Evolutionary conservation across 2,329 filamentous ascomycete species (phyloP).

Genomic region (Claviceps digitariae): DNA sequence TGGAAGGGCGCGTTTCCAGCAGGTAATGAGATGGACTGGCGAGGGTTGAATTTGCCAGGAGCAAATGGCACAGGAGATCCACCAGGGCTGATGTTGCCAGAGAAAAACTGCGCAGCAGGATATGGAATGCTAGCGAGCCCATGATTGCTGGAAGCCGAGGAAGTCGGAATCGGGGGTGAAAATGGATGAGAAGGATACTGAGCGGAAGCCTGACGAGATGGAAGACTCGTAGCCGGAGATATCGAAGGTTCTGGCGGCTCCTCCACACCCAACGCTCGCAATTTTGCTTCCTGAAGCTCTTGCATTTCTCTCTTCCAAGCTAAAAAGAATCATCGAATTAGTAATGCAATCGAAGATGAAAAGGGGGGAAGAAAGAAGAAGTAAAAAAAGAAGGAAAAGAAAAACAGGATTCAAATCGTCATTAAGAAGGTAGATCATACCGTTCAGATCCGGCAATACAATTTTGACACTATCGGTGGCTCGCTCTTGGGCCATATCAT

Average conservation of each 20-base stretch:
- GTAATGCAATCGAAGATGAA: background rate
- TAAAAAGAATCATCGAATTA: slow-evolving; percentile 13
- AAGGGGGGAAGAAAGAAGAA: background rate
- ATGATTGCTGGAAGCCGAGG: slow-evolving; percentile 62
- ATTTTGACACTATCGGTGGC: slow-evolving; percentile 42
- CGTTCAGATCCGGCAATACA: slow-evolving; percentile 55
- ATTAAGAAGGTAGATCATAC: slow-evolving; percentile 19
- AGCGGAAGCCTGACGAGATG: slow-evolving; percentile 56
- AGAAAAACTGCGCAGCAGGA: slow-evolving; percentile 41
- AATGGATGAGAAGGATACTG: slow-evolving; percentile 67
- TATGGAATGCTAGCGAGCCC: slow-evolving; percentile 41
- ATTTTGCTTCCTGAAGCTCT: slow-evolving; percentile 77
- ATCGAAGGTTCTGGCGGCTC: slow-evolving; percentile 51
- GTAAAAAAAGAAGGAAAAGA: background rate
- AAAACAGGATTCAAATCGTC: background rate
- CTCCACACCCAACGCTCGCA: slow-evolving; percentile 75
- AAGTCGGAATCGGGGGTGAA: slow-evolving; percentile 70
- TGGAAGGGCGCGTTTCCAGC: slow-evolving; percentile 54
- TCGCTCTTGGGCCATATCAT: slow-evolving; percentile 44
- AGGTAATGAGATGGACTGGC: slow-evolving; percentile 58
- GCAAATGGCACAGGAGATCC: slow-evolving; percentile 62
- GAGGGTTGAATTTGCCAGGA: slow-evolving; percentile 48
- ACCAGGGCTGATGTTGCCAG: slow-evolving; percentile 48
- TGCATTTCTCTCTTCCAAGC: slow-evolving; percentile 66
- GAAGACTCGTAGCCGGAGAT: slow-evolving; percentile 49